Evolutionary conservation across 2,329 filamentous ascomycete species (phyloP).

Genomic region (Sporothrix pallida): DNA sequence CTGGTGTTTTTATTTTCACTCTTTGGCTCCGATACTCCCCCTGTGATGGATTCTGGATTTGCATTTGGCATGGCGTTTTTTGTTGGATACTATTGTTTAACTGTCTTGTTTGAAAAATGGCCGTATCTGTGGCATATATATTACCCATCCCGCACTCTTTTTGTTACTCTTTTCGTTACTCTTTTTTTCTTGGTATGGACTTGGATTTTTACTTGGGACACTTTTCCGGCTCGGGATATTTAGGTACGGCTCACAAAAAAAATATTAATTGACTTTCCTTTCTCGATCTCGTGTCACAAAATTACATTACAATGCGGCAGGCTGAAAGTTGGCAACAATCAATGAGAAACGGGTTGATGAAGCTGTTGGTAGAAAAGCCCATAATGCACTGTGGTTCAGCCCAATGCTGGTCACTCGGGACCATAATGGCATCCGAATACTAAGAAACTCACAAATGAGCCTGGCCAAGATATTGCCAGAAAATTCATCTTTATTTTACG

Average conservation of each 20-base stretch:
- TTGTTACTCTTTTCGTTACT: not conserved
- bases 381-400: too few species aligned
- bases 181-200: not conserved
- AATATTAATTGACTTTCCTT: not conserved
- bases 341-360: not conserved
- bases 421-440: too few species aligned
- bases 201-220: slow-evolving; percentile 6
- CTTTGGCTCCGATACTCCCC: too few species aligned
- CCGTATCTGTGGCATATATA: slow-evolving; percentile 6
- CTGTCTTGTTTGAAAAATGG: not conserved
- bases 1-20: not conserved
- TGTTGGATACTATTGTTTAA: not conserved
- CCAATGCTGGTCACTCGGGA: too few species aligned
- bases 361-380: too few species aligned
- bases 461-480: too few species aligned
- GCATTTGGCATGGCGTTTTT: slow-evolving; percentile 4
- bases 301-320: not conserved
- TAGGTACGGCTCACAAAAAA: not conserved
- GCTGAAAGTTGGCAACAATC: not conserved
- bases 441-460: too few species aligned
- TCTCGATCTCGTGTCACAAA: not conserved
- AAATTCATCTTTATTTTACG: too few species aligned
- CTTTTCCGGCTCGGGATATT: not conserved
- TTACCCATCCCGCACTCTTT: not conserved
- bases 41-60: not conserved